These are phyloP conservation scores for Xylaria telfairii DNA, from an alignment of 495 filamentous ascomycete genomes.

Conservation along the genomic window DNA sequence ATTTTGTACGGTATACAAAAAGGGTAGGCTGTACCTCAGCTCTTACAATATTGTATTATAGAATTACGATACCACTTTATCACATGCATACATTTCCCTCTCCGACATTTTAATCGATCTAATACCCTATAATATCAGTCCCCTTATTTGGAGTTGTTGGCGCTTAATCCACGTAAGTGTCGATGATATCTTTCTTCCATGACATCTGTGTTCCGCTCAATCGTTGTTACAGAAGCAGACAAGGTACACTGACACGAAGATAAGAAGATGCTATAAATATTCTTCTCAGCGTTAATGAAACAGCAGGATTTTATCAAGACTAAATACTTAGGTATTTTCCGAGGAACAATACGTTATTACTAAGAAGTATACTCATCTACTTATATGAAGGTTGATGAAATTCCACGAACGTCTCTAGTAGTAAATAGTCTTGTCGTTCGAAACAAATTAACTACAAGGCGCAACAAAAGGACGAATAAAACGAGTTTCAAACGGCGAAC, in stretches of 20 bases:
- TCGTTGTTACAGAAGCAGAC: background rate
- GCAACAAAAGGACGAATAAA: background rate
- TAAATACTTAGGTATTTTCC: background rate
- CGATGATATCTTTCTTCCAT: background rate
- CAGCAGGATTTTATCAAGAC: background rate
- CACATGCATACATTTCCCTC: background rate
- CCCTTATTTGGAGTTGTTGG: background rate
- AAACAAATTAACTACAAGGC: background rate
- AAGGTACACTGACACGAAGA: background rate
- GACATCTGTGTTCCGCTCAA: background rate
- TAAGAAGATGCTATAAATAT: background rate
- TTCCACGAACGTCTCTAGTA: background rate
- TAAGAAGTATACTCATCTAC: background rate
- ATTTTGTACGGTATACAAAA: background rate
- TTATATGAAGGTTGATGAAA: background rate
- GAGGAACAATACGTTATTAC: background rate
- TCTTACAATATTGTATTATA: slow-evolving; percentile 20
- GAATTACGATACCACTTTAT: background rate
- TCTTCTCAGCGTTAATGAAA: too few species aligned
- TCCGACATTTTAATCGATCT: background rate
- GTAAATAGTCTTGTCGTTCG: background rate
- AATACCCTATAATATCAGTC: background rate
- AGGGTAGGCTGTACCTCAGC: background rate
- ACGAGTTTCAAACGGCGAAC: background rate
- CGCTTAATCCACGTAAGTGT: background rate